A percentile compares a stretch with the other conserved stretches of the same genome.
Conservation (phyloP, 257 asterid genomes). For the Echites panduratus region DNA sequence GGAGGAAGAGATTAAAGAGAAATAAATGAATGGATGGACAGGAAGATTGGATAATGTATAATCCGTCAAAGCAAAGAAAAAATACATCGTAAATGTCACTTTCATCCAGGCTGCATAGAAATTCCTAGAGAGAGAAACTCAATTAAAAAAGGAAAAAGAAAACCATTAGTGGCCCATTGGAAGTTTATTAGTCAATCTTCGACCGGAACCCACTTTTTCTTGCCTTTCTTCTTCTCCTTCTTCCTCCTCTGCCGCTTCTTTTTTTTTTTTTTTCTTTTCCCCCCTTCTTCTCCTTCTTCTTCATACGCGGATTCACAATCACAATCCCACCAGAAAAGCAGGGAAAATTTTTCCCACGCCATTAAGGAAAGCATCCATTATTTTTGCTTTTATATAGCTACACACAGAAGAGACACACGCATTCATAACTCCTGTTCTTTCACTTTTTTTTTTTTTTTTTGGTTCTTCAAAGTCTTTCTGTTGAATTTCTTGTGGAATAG, state of each 20-base stretch:
- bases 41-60: constrained; percentile 14
- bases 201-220: constrained; percentile 7
- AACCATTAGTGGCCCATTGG: constrained; percentile 12
- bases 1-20: background rate
- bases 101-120: constrained; percentile 45
- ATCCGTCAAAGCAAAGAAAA: constrained; percentile 20
- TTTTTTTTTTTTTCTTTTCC: no score
- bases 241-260: constrained; percentile 7
- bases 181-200: constrained; percentile 25
- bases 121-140: constrained; percentile 13
- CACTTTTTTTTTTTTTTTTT: background rate
- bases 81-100: constrained; percentile 29
- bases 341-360: background rate
- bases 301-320: constrained; percentile 55
- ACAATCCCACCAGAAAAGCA: background rate
- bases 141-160: background rate
- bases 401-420: background rate
- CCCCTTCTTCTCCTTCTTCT: constrained; percentile 11
- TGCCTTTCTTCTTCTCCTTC: constrained; percentile 13
- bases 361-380: background rate
- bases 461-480: background rate
- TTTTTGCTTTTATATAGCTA: background rate
- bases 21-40: constrained; percentile 37
- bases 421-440: background rate
- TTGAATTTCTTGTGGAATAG: background rate